These are phyloP conservation scores for Comarum palustre DNA, from an alignment of 306 rosid genomes.

Conservation along the genomic window DNA sequence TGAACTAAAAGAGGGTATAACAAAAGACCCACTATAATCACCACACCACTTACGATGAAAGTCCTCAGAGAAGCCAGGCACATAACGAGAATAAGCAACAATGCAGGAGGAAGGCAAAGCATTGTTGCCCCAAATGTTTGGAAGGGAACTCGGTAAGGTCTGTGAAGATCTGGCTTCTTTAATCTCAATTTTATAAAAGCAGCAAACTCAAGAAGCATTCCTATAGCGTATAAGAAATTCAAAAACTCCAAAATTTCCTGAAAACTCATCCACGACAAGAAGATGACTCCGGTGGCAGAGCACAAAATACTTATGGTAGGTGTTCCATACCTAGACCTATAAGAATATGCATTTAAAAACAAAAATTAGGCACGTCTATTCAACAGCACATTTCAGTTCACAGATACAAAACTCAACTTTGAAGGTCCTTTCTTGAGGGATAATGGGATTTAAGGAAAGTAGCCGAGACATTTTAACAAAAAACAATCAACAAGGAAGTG, in stretches of 20 bases:
- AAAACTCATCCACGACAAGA: conserved; percentile 94
- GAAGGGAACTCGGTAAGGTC: conserved; percentile 85
- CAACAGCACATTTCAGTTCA: background rate
- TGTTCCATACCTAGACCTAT: conserved; percentile 76
- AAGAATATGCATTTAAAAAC: conserved; percentile 12
- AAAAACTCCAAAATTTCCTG: conserved; percentile 84
- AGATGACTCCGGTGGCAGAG: conserved; percentile 80
- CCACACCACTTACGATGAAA: conserved; percentile 55
- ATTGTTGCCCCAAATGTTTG: conserved; percentile 58
- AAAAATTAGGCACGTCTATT: conserved; percentile 21
- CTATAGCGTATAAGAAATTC: conserved; percentile 74
- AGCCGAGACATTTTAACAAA: background rate
- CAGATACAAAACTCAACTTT: background rate
- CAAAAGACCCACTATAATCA: conserved; percentile 49
- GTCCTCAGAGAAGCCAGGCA: conserved; percentile 75
- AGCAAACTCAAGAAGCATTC: conserved; percentile 88
- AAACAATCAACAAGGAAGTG: background rate
- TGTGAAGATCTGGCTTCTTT: conserved; percentile 60
- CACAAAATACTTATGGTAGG: conserved; percentile 77
- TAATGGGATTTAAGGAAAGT: background rate
- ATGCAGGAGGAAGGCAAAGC: conserved; percentile 75
- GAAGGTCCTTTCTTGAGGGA: background rate
- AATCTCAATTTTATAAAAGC: conserved; percentile 70
- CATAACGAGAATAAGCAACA: conserved; percentile 77
- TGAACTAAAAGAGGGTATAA: conserved; percentile 55